Evolutionary conservation across 2,329 filamentous ascomycete genomes (phyloP), one percentile per base, ranked within the genome.

Genomic region (Trichothecium roseum): DNA sequence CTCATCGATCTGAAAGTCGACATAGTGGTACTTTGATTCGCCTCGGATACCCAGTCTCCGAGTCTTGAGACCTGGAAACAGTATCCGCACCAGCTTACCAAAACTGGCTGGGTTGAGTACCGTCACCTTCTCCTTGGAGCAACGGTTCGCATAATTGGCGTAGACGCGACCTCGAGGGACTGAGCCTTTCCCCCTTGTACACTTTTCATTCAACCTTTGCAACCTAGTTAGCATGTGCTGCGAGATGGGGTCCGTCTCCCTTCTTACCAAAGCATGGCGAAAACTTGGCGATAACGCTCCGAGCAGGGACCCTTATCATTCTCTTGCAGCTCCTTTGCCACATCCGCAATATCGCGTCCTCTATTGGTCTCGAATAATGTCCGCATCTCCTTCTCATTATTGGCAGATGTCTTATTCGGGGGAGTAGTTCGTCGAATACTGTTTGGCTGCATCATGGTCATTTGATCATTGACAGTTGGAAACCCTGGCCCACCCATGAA

Each of bases 11-110:
- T 64, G 64, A 48, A 81, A 81, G 50, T 79, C 78, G 32, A 81
- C 76, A 51, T 98, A 98, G 59, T 98, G 91, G 56, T 98, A 98
- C 56, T 98, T 98, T 12, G 91, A 98, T 62, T 96, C 89, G 44
- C 91, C 91, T 36, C 91, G 78, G 32, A 96, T 88, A 42, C 91
- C 91, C 10, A 98, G 69, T 44, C 91, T 76, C 40, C 91, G 74
- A 22, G 91, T 98, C 60, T 94, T 89, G 16, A 98, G 80, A 29
- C 88, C 89, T 0, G 91, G 89, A 49, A 96, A 98, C 35, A 98
- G 82, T 28, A 98, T 89, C 22, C 91, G 79, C 24, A 98, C 91
- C 30, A 98, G 74, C 59, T 98, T 98, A 38, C 91, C 91, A 59
- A 98, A 98, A 18, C 89, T 96, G 8, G 91, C 91, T 29, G 91